A percentile compares a stretch with the other conserved stretches of the same genome.
Evolutionary conservation across 2,329 filamentous ascomycete species (phyloP).

Genomic region (Stromatinia cepivora): DNA sequence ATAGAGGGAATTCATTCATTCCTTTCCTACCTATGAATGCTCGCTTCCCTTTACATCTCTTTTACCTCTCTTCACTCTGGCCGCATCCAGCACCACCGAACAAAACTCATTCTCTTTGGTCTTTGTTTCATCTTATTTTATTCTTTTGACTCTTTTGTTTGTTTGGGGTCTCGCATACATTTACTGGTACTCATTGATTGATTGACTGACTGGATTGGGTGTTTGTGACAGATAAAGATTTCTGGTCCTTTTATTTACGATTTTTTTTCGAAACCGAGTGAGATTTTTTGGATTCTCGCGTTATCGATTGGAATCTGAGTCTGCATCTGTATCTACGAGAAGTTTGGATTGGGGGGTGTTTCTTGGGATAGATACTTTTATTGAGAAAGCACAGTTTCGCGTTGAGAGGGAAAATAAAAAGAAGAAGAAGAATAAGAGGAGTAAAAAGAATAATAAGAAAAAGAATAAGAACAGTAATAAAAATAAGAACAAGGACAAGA

Average conservation of each 20-base stretch:
- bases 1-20: background rate
- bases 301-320: background rate
- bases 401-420: background rate
- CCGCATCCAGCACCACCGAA: background rate
- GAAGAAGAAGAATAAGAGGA: background rate
- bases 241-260: background rate
- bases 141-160: background rate
- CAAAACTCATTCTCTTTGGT: background rate
- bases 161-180: background rate
- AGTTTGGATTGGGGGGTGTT: background rate
- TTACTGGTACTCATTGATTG: too few species aligned
- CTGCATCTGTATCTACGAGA: background rate
- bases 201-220: background rate
- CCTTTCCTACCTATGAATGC: background rate
- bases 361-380: background rate
- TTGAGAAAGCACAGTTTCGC: background rate
- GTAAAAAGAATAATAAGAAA: background rate
- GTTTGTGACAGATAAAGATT: slow-evolving; percentile 1
- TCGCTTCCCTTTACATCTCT: background rate
- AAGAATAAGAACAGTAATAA: background rate
- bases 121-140: background rate
- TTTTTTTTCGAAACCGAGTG: background rate
- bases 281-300: background rate
- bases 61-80: background rate
- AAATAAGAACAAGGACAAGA: background rate